These are phyloP conservation scores for Fusarium coffeatum DNA, from an alignment of 2,329 filamentous ascomycete species.

Conservation along the genomic window DNA sequence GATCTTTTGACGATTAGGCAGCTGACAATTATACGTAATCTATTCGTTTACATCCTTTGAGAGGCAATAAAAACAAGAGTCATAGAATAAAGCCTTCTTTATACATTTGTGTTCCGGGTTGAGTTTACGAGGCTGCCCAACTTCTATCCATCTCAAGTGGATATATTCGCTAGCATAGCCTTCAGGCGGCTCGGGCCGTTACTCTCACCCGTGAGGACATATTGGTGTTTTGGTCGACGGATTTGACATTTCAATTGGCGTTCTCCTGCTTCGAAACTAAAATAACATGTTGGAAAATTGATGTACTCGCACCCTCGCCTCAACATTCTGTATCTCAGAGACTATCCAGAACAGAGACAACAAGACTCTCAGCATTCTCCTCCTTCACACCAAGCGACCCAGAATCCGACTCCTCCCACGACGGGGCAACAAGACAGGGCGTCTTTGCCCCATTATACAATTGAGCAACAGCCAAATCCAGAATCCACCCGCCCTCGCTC, in stretches of 20 bases:
- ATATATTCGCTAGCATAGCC: background rate
- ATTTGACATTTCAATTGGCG: no score
- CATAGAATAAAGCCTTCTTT: background rate
- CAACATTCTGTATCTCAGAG: no score
- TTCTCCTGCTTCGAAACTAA: no score
- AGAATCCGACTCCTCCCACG: conserved; percentile 29
- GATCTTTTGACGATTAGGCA: conserved; percentile 6
- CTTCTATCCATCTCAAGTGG: background rate
- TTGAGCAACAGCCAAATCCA: conserved; percentile 32
- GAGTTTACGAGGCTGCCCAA: background rate
- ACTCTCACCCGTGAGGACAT: no score
- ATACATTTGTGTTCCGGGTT: background rate
- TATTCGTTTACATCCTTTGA: background rate
- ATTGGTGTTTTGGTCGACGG: no score
- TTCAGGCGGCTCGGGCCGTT: background rate
- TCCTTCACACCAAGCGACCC: conserved; percentile 3
- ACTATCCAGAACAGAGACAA: background rate
- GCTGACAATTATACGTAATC: background rate
- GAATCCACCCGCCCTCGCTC: conserved; percentile 17
- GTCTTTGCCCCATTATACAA: conserved; percentile 12
- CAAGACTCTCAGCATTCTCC: conserved; percentile 5
- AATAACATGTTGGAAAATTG: no score
- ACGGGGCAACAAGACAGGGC: conserved; percentile 11
- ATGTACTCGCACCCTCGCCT: no score
- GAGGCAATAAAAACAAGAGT: background rate